phyloP scores from a whole-genome alignment of 148 eudicot species.

The Amaranthus hypochondriacus region DNA sequence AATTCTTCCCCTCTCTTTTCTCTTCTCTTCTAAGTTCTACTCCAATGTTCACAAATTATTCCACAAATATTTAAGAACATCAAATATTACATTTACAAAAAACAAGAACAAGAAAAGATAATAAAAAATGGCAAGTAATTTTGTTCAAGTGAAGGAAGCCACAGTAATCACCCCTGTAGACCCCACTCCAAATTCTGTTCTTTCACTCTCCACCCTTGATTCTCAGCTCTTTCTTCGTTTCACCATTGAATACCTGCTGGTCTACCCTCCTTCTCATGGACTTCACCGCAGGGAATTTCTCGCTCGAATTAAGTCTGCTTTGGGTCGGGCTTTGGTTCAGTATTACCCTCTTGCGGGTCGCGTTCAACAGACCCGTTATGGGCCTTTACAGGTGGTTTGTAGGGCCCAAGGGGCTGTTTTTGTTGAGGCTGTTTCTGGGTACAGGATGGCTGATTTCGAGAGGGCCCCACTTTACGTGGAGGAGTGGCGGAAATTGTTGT shows the following conservation, averaged over 20 bases:
- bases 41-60: neutral
- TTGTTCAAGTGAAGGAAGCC: constrained; percentile 48
- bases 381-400: constrained; percentile 52
- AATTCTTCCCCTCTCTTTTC: neutral
- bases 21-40: neutral
- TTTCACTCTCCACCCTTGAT: constrained; percentile 66
- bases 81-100: neutral
- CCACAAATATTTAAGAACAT: neutral
- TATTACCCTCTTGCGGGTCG: constrained; percentile 74
- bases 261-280: constrained; percentile 28
- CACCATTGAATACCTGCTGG: constrained; percentile 62
- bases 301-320: constrained; percentile 39
- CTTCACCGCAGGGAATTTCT: constrained; percentile 20
- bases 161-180: constrained; percentile 49
- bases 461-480: constrained; percentile 44
- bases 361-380: constrained; percentile 14
- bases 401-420: constrained; percentile 61
- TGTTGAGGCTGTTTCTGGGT: constrained; percentile 50
- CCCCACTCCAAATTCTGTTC: constrained; percentile 44
- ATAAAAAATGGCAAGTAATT: constrained; percentile 18
- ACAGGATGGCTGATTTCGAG: constrained; percentile 39
- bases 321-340: constrained; percentile 54
- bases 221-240: constrained; percentile 77
- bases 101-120: neutral
- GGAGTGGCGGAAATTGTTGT: constrained; percentile 53